These are phyloP conservation scores for Bryopsis sp. DNA, from an alignment of 139 green algal genomes.

Conservation along the genomic window DNA sequence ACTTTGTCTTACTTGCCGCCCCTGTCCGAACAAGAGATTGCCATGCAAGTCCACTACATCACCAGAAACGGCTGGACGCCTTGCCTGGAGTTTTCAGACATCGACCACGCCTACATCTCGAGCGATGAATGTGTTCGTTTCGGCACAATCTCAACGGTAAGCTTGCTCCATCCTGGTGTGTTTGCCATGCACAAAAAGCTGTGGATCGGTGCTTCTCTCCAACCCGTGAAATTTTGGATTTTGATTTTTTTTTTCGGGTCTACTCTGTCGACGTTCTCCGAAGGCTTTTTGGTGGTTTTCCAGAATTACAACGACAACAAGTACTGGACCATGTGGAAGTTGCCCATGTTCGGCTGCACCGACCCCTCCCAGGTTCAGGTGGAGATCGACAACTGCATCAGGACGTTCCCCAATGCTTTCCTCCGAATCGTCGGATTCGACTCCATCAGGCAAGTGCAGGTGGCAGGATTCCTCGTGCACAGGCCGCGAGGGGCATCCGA, in stretches of 20 bases:
- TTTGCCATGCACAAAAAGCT: too few species aligned
- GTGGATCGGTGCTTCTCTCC: too few species aligned
- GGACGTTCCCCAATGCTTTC: conserved; percentile 86
- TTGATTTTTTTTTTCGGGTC: neutral
- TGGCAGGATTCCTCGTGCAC: conserved; percentile 54
- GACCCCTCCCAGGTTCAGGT: conserved; percentile 80
- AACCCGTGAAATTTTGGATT: neutral
- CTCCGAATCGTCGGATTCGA: conserved; percentile 87
- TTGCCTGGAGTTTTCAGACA: conserved; percentile 90
- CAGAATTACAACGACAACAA: conserved; percentile 83
- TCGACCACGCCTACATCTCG: conserved; percentile 59
- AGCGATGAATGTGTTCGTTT: conserved; percentile 55
- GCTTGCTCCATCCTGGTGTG: conserved; percentile 18
- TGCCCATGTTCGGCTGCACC: conserved; percentile 99
- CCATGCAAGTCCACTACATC: conserved; percentile 92
- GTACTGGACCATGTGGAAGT: conserved; percentile 99
- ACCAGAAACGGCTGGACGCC: conserved; percentile 80
- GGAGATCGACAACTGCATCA: conserved; percentile 74
- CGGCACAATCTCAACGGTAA: conserved; percentile 38
- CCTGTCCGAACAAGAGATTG: conserved; percentile 81
- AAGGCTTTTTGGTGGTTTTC: conserved; percentile 4
- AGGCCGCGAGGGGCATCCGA: conserved; percentile 33
- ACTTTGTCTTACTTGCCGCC: conserved; percentile 98
- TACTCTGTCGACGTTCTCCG: neutral
- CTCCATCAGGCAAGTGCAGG: conserved; percentile 52